A percentile compares a stretch with the other conserved stretches of the same genome.
Conservation (phyloP, 202 grass and related monocot species). For the Sporobolus alterniflorus region DNA sequence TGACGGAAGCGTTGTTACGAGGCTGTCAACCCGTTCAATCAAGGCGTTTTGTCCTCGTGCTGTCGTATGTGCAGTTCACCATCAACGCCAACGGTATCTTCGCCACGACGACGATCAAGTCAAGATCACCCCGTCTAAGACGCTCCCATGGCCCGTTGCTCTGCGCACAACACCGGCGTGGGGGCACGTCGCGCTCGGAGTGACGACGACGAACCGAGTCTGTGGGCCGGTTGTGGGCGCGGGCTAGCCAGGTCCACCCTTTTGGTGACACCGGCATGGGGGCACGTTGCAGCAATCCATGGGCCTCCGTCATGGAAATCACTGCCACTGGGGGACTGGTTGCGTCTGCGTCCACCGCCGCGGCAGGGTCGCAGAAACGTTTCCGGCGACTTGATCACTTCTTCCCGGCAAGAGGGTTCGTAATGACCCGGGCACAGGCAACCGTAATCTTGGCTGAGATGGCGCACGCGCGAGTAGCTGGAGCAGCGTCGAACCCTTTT, state of each 20-base stretch:
- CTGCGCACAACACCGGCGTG: neutral
- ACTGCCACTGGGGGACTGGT: neutral
- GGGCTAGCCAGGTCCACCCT: no score
- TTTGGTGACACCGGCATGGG: no score
- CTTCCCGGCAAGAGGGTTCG: no score
- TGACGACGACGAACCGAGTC: neutral
- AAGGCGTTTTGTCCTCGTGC: neutral
- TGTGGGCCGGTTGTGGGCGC: no score
- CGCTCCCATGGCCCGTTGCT: constrained; percentile 1
- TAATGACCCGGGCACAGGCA: neutral
- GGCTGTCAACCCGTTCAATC: neutral
- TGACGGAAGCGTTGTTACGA: neutral
- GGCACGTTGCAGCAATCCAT: no score
- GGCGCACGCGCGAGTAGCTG: neutral
- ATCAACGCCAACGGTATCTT: neutral
- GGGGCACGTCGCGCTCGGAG: constrained; percentile 6
- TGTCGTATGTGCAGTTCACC: neutral
- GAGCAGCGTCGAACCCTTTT: neutral
- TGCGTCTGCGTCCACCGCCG: neutral
- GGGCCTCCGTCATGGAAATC: neutral
- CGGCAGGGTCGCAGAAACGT: neutral
- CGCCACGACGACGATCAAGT: neutral
- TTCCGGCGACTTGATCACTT: neutral
- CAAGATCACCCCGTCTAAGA: neutral
- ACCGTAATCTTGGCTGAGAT: neutral